Conservation (phyloP, 2,329 filamentous ascomycete species). For the Penicillium psychrosexuale region DNA sequence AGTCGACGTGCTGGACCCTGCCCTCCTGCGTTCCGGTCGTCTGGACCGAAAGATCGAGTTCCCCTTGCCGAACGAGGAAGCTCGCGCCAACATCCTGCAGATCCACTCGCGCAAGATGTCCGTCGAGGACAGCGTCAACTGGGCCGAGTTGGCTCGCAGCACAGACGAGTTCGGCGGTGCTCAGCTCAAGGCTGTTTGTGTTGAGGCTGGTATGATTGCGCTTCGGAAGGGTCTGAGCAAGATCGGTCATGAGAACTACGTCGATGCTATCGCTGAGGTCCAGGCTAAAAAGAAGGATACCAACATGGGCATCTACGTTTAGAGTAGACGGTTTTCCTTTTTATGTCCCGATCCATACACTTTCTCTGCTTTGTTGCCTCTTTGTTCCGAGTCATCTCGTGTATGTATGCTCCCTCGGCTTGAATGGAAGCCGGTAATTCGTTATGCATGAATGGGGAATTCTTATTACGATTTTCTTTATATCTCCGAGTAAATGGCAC, state of each 20-base stretch:
- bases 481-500: neutral
- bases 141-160: constrained; percentile 89
- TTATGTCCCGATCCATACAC: constrained; percentile 5
- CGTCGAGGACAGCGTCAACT: constrained; percentile 89
- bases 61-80: constrained; percentile 95
- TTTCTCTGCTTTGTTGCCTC: neutral
- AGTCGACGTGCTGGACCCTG: constrained; percentile 89
- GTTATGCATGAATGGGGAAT: constrained; percentile 14
- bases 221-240: constrained; percentile 91
- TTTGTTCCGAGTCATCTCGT: constrained; percentile 16
- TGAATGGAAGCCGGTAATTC: constrained; percentile 20
- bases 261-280: constrained; percentile 96
- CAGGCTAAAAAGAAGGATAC: constrained; percentile 84
- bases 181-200: constrained; percentile 96
- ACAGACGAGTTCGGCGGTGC: constrained; percentile 98
- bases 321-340: constrained; percentile 15
- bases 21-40: constrained; percentile 84
- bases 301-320: constrained; percentile 47
- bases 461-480: neutral
- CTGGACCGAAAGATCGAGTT: constrained; percentile 98
- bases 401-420: constrained; percentile 20
- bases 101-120: constrained; percentile 99
- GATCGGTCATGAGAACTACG: constrained; percentile 97
- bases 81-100: constrained; percentile 91
- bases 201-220: constrained; percentile 99